Evolutionary conservation across 805 yeast species (phyloP), one percentile per base, ranked within the genome.

Genomic region (Wickerhamiella brachini): DNA sequence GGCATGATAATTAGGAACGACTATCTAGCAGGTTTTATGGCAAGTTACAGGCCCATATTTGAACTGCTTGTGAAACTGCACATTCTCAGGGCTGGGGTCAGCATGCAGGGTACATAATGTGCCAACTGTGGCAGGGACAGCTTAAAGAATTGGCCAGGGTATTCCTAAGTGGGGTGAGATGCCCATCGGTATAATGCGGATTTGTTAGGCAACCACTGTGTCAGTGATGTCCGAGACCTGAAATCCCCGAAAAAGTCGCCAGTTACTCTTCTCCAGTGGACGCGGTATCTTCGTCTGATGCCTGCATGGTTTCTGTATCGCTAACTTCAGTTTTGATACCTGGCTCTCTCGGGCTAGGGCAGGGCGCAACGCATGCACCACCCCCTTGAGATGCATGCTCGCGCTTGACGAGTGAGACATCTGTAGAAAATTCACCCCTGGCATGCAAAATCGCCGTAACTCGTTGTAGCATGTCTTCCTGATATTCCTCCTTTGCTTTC

Each of bases 361-460:
- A 15, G 20, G 31, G 20, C 21, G 17, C 2, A 4, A 12, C 15
- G 12, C 34, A 29, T 29, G 34, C 34, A 29, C 12, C 12, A 29
- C 4, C 34, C 34, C 34, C 34, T 12, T 29, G 34, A 29, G 20
- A 20, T 29, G n/a, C 48, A 20, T 20, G 15, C 42, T 29, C 42
- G 18, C 10, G 34, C 18, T 45, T 45, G 26, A 34, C 48, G 4
- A 17, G 13, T 26, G 17, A 21, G 13, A 12, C 43, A 51, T 29
- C 34, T 7, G 15, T 47, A 29, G 34, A 29, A 9, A 29, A 29
- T 37, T 37, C 20, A 20, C 41, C 41, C 7, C 61, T 49, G 18
- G 53, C 59, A 3, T 56, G 51, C 13, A 58, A 37, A 3, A 58
- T 42, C 1, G 52, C 56, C 17, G 52, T 43, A 1, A 59, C 56